These are phyloP conservation scores for Paralagenidium karlingii DNA, from an alignment of 352 stramenopile genomes.

Conservation along the genomic window DNA sequence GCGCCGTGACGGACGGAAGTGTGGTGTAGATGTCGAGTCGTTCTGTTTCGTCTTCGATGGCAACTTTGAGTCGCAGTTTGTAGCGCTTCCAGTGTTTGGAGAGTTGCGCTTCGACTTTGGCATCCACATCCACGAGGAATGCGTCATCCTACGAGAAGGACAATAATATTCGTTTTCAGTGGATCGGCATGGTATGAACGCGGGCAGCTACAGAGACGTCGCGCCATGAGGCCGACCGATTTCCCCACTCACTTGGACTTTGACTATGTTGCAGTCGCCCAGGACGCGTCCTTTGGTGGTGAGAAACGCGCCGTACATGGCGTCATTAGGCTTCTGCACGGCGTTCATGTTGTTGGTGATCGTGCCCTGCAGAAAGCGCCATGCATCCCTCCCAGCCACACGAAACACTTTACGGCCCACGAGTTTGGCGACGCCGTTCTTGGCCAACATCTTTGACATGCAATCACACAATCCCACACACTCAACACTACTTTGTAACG, in stretches of 20 bases:
- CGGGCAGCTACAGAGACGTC: not conserved
- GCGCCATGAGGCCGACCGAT: not conserved
- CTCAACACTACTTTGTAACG: no score
- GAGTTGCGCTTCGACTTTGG: conserved; percentile 31
- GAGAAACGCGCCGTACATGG: conserved; percentile 68
- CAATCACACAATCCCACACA: no score
- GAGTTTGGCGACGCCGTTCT: conserved; percentile 30
- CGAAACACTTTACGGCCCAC: conserved; percentile 44
- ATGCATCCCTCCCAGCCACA: conserved; percentile 50
- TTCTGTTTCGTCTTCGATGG: conserved; percentile 54
- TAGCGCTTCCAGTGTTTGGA: conserved; percentile 82
- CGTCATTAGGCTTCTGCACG: conserved; percentile 28
- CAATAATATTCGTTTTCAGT: not conserved
- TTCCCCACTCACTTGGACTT: conserved; percentile 21
- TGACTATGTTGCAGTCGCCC: conserved; percentile 64
- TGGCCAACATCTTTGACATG: no score
- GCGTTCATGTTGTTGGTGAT: conserved; percentile 78
- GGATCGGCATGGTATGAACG: no score
- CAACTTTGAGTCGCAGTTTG: conserved; percentile 77
- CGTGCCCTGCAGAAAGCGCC: conserved; percentile 68
- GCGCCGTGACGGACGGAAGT: conserved; percentile 16
- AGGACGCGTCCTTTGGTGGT: conserved; percentile 67
- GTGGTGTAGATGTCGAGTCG: conserved; percentile 27
- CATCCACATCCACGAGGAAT: conserved; percentile 65
- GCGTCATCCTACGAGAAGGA: conserved; percentile 31